Evolutionary conservation across 495 filamentous ascomycete species (phyloP).

Genomic region (Penicillium waksmanii): DNA sequence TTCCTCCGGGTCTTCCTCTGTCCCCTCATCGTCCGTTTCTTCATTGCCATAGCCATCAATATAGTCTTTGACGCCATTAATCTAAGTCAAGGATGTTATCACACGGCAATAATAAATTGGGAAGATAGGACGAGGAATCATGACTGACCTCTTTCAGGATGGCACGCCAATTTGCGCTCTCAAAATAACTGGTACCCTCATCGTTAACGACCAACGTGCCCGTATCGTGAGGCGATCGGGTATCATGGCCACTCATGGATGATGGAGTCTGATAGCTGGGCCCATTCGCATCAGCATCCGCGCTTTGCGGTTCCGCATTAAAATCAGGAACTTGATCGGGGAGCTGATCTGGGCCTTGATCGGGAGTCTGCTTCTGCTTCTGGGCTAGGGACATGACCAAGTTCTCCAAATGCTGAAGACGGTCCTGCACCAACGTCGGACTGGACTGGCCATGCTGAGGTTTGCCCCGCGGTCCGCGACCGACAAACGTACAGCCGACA

Average conservation of each 20-base stretch:
- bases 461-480: constrained; percentile 40
- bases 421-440: constrained; percentile 48
- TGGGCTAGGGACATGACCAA: constrained; percentile 52
- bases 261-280: constrained; percentile 26
- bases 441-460: constrained; percentile 36
- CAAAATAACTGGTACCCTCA: constrained; percentile 50
- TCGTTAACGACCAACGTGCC: constrained; percentile 73
- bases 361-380: constrained; percentile 30
- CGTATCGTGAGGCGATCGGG: constrained; percentile 40
- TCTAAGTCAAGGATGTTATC: constrained; percentile 30
- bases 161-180: constrained; percentile 53
- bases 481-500: constrained; percentile 46
- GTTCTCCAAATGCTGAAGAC: constrained; percentile 56
- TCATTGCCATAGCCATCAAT: constrained; percentile 30
- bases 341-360: constrained; percentile 10
- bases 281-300: not conserved
- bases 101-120: not conserved
- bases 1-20: constrained; percentile 26
- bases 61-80: constrained; percentile 38
- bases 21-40: constrained; percentile 29
- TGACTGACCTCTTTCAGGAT: constrained; percentile 54
- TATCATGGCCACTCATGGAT: constrained; percentile 71
- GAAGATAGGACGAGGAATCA: not conserved
- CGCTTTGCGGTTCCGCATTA: constrained; percentile 8
- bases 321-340: constrained; percentile 18